Evolutionary conservation across 495 filamentous ascomycete species (phyloP), one percentile per base, ranked within the genome.

Genomic region (Talaromyces borbonicus): DNA sequence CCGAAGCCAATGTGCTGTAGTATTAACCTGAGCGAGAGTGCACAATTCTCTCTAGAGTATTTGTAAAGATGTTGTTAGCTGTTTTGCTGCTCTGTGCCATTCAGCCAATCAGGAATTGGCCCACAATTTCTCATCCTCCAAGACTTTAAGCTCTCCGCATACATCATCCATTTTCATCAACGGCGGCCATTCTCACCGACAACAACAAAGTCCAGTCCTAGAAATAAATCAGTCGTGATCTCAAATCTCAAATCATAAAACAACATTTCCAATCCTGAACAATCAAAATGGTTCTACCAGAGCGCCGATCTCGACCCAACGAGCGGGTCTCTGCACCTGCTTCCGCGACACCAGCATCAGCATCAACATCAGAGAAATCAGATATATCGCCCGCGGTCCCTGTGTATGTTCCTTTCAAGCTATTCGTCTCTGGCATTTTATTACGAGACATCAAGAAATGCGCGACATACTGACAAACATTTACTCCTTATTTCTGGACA

Each of bases 371-470:
- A 31, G 24, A 30, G 30, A 46, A 31, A 36, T 8, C 31, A 35
- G 30, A 72, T 48, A 68, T 69, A 29, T 55, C 82, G 12, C 79
- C 85, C 35, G 83, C 81, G 27, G 85, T 93, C 26, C 85, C 87
- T 29, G 71, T 71, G 85, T 90, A 67, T 60, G 79, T 73, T 22
- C 35, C 24, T 27, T 44, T 40, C 26, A 11, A 42, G 30, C 35
- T 51, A 14, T 35, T 8, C 24, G 38, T 20, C 19, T 18, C 23
- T 18, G 35, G 22, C n/a, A 43, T 33, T 24, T 31, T 14, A 9
- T 15, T 16, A 23, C 33, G 12, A 26, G 22, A 36, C 38, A 35
- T 5, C 29, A 25, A 49, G 33, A 22, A 33, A 38, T 22, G 33
- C 15, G 20, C 6, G 18, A 20, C 27, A n/a, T 32, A 12, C 36